Evolutionary conservation across 306 rosid species (phyloP), one percentile per base, ranked within the genome.

Genomic region (Inga laurina): DNA sequence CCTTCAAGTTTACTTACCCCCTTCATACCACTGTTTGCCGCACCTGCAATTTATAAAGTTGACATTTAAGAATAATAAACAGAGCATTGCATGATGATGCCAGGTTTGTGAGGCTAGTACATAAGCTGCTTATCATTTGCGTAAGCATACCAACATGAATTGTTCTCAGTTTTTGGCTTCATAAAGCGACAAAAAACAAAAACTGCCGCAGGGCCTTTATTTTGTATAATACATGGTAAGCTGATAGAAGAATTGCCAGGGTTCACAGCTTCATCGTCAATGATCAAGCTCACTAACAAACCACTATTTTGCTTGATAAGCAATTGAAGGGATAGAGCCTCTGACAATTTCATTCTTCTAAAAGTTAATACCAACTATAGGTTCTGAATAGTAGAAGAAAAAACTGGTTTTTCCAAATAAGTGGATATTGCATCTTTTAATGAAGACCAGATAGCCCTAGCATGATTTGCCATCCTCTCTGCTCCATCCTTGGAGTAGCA

Each of bases 401-500:
- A 88, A 69, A 57, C 70, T 35, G 92, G 87, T 75, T 89, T 92
- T 81, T 80, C 87, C 69, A 92, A 45, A 80, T 92, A 90, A 77
- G 83, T 81, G 80, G 74, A 85, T 77, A 96, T 78, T 66, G 87
- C 88, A 83, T 86, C 89, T 88, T 96, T 96, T 79, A 96, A 10
- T 39, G 90, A 87, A 82, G 87, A 85, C 97, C 94, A 96, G 64
- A 96, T 89, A 85, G 91, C 85, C 68, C 68, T 69, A 56, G 86
- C 88, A 86, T 96, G 91, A 81, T 93, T 93, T 80, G 76, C 76
- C 81, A 93, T 96, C 88, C 94, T 91, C 83, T 91, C 97, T 54
- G 93, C 90, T 82, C 99, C 98, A 86, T 92, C 93, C 73, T 86
- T 90, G 70, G 84, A 54, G 18, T 87, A 83, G 86, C 98, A 93